Base-by-base conservation (phyloP, 257 asterid genomes). In the Fraxinus pennsylvanica region DNA sequence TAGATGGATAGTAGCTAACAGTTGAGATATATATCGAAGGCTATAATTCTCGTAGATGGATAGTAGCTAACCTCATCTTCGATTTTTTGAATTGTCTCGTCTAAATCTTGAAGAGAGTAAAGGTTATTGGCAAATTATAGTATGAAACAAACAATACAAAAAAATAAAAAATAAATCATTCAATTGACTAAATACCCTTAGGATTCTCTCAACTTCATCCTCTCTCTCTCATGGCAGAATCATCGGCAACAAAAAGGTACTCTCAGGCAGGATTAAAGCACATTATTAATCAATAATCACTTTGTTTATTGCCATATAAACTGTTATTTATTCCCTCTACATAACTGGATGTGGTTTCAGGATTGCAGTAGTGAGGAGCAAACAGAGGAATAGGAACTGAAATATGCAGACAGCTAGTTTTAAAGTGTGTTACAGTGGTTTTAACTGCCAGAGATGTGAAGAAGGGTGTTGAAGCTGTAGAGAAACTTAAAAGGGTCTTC, bases 311-410 rank as follows among this genome's bases (percentile, higher is more conserved):
- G 5, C 9, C 32, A 63, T 22, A 2, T 61, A 9, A 61, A 21
- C 30, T 61, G 32, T 13, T 27, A 22, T n/a, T 69, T 0, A 67
- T 61, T 17, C 22, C n/a, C 9, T 59, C 50, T 9, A 41, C 47
- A 41, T 9, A 8, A 9, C 15, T 41, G 15, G 50, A 41, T 41
- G 10, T 6, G 12, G 9, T 45, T 45, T 78, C 81, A 86, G 90
- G 77, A 68, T 54, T 75, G 94, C 90, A 52, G 87, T 90, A 52
- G 94, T 90, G 12, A 0, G 89, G 92, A 39, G 85, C 86, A 61
- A 86, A 86, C 70, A 86, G 85, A 75, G 91, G 94, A 70, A 88
- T 88, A 6, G 89, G 88, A n/a, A 69, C 80, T 25, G 92, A 76
- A 66, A 82, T 88, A 17, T 85, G 89, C 80, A 78, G 47, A 66